phyloP scores from a whole-genome alignment of 2,329 filamentous ascomycete species.

The Phaeosphaeria sp. region DNA sequence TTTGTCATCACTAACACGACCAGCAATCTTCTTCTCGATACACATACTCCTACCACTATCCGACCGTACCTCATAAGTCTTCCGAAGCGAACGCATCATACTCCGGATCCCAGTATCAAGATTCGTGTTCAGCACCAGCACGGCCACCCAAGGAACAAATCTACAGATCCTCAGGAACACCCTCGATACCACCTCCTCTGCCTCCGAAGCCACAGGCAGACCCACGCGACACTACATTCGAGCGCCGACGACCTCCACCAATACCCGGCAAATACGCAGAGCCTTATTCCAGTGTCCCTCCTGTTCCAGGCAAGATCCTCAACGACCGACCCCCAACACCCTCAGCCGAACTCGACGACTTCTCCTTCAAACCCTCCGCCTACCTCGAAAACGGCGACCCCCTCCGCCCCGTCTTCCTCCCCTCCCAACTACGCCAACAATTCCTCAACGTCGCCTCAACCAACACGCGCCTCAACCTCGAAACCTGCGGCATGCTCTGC shows the following conservation, averaged over 20 bases:
- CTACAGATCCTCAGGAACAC: conserved; percentile 30
- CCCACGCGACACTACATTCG: conserved; percentile 18
- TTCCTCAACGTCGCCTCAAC: conserved; percentile 77
- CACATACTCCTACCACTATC: conserved; percentile 52
- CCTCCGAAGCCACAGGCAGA: conserved; percentile 37
- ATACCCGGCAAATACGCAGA: conserved; percentile 38
- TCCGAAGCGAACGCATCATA: conserved; percentile 43
- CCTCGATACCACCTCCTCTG: conserved; percentile 32
- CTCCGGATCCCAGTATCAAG: conserved; percentile 11
- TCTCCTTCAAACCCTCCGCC: conserved; percentile 83
- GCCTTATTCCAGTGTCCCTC: conserved; percentile 22
- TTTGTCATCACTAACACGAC: background rate
- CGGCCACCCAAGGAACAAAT: conserved; percentile 45
- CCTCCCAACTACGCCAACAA: conserved; percentile 71
- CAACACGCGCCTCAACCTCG: conserved; percentile 83
- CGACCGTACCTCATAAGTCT: conserved; percentile 52
- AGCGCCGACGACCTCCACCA: conserved; percentile 27
- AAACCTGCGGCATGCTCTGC: conserved; percentile 94
- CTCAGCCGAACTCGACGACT: conserved; percentile 62
- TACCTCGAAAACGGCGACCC: conserved; percentile 90
- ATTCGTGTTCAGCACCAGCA: conserved; percentile 43
- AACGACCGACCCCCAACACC: conserved; percentile 40
- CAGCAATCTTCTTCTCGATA: conserved; percentile 35
- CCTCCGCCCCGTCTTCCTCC: conserved; percentile 86
- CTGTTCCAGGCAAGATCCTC: conserved; percentile 43